A percentile compares a stretch with the other conserved stretches of the same genome.
Evolutionary conservation across 345 rosid species (phyloP).

Genomic region (Arabis hirsuta): DNA sequence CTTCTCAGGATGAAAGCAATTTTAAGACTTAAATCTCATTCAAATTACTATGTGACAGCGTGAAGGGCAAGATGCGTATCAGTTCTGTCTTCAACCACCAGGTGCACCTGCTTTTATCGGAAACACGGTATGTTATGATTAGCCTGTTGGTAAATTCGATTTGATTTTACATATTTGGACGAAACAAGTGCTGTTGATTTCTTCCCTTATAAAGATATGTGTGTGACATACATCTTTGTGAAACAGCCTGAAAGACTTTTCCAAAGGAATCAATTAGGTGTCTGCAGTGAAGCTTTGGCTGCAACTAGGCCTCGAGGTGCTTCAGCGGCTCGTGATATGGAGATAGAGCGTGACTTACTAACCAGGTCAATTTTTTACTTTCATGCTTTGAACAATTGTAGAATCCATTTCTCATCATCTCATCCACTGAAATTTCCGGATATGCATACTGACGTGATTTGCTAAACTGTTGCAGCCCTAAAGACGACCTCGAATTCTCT

Average conservation of each 20-base stretch:
- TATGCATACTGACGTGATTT: slow-evolving; percentile 31
- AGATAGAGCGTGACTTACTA: slow-evolving; percentile 77
- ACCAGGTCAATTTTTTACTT: slow-evolving; percentile 57
- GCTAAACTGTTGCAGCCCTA: slow-evolving; percentile 56
- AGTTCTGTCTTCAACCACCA: slow-evolving; percentile 92
- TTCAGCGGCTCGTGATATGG: slow-evolving; percentile 72
- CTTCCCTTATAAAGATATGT: background rate
- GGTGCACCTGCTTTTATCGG: slow-evolving; percentile 92
- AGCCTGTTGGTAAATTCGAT: background rate
- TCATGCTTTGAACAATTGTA: background rate
- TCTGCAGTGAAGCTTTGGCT: slow-evolving; percentile 91
- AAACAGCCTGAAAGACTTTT: slow-evolving; percentile 98
- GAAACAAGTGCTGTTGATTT: background rate
- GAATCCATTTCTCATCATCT: background rate
- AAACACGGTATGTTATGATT: slow-evolving; percentile 69
- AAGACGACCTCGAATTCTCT: slow-evolving; percentile 90
- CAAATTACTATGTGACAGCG: slow-evolving; percentile 47
- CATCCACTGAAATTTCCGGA: background rate
- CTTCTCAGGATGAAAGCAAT: too few species aligned
- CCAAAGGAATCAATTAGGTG: slow-evolving; percentile 71
- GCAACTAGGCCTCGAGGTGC: slow-evolving; percentile 89
- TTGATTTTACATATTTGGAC: background rate
- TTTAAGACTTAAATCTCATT: background rate
- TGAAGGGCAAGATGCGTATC: slow-evolving; percentile 86
- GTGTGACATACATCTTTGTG: slow-evolving; percentile 52